Evolutionary conservation across 177 flowering plant species (phyloP), one percentile per base, ranked within the genome.

Genomic region (Tripterygium wilfordii): DNA sequence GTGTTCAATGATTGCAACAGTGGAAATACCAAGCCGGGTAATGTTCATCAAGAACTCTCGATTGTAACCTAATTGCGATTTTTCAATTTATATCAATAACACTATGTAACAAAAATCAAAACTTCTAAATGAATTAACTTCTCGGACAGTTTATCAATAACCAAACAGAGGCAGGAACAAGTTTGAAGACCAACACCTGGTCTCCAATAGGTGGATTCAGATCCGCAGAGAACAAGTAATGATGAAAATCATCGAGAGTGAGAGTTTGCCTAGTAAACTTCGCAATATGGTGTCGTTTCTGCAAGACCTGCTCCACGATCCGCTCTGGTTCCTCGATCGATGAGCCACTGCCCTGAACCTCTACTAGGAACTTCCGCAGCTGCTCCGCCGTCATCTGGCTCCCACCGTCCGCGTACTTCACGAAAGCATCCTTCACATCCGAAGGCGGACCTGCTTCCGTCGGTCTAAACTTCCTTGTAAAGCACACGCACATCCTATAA

Each of bases 241-340:
- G 62, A 42, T 69, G 68, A 46, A 81, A 81, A 59, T 81, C 94
- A 5, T 85, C 94, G 20, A 81, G 63, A 3, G 70, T 61, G 25
- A 81, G 75, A 52, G 43, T 22, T 37, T 56, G 56, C 38, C 74
- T 68, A 15, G 66, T 51, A 41, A 64, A 65, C 68, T 60, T 66
- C 3, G 67, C 49, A 47, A 71, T 51, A 44, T 62, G 76, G 29
- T 75, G 81, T 13, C 76, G 32, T 41, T 29, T 30, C n/a, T 65
- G 71, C 48, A 71, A 39, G 20, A 78, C 58, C 52, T 66, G 74
- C 32, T 68, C 65, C 22, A 79, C 51, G 3, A 78, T 51, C 56
- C 39, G 12, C 63, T 75, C 76, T 2, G 82, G 80, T 1, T 74
- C 78, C 3, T 48, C 49, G 28, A 49, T 23, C 16, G 62, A 57